A percentile compares a stretch with the other conserved stretches of the same genome.
Conservation (phyloP, 345 rosid genomes). For the Moricandia arvensis region DNA sequence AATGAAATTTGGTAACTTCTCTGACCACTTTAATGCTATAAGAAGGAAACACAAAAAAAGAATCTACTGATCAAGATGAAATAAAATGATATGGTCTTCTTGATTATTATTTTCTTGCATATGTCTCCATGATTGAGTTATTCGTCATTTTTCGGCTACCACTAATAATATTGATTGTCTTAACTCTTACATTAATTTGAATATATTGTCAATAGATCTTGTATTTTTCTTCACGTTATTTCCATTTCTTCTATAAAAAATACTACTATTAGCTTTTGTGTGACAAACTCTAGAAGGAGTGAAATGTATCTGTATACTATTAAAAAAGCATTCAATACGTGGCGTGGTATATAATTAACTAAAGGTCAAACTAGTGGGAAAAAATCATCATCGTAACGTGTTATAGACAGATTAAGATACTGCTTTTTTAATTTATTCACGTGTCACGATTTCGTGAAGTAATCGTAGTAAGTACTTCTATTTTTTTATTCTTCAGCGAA, state of each 20-base stretch:
- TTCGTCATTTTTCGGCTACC: not conserved
- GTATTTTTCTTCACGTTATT: not conserved
- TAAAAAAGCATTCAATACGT: too few relatives aligned
- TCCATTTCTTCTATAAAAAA: not conserved
- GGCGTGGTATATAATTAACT: not conserved
- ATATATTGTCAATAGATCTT: not conserved
- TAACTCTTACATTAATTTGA: not conserved
- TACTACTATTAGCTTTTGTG: not conserved
- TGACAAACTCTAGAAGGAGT: too few relatives aligned
- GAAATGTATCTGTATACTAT: too few relatives aligned
- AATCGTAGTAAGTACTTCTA: not conserved
- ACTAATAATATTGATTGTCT: not conserved
- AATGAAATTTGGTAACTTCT: not conserved
- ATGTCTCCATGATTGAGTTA: not conserved
- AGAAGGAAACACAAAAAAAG: not conserved
- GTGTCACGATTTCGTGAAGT: slow-evolving; percentile 1
- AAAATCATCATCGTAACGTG: not conserved
- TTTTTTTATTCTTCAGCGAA: not conserved
- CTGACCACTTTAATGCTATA: not conserved
- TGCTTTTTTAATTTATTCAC: not conserved
- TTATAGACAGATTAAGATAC: not conserved
- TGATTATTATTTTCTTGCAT: not conserved
- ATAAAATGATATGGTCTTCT: not conserved
- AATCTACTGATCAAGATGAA: not conserved
- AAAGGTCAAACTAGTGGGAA: not conserved